phyloP scores from a whole-genome alignment of 495 filamentous ascomycete genomes.

The Collariella sp. region DNA sequence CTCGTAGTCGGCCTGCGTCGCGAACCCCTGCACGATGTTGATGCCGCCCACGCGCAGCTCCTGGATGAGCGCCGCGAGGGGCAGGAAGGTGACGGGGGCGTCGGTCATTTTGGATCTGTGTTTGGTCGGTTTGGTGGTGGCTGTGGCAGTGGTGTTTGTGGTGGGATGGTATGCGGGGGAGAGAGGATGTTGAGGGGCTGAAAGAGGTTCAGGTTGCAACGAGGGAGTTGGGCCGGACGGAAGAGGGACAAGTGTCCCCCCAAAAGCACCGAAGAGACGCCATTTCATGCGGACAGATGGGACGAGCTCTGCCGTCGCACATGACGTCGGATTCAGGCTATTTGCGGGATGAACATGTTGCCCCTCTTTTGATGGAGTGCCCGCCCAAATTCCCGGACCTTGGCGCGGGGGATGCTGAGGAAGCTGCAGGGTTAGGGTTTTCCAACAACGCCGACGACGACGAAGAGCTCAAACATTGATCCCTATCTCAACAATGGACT shows the following conservation, averaged over 20 bases:
- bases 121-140: not conserved
- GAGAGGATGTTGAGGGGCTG: not conserved
- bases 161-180: constrained; percentile 9
- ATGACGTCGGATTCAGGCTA: constrained; percentile 27
- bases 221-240: not conserved
- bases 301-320: constrained; percentile 11
- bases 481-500: too few species aligned
- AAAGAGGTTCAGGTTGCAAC: not conserved
- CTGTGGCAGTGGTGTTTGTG: not conserved
- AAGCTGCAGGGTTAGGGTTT: not conserved
- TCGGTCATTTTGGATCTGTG: constrained; percentile 29
- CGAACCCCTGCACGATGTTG: constrained; percentile 85
- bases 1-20: constrained; percentile 61
- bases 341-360: constrained; percentile 7
- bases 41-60: constrained; percentile 63
- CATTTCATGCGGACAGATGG: not conserved
- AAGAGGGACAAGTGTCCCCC: not conserved
- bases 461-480: too few species aligned
- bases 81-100: constrained; percentile 57
- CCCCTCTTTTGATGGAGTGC: constrained; percentile 18
- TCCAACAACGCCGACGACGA: too few species aligned
- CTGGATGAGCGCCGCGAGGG: constrained; percentile 82
- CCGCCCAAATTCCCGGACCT: not conserved
- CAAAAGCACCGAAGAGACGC: not conserved
- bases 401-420: not conserved